A percentile compares a stretch with the other conserved stretches of the same genome.
phyloP scores from a whole-genome alignment of 345 rosid species.

The Sisymbrium altissimum region DNA sequence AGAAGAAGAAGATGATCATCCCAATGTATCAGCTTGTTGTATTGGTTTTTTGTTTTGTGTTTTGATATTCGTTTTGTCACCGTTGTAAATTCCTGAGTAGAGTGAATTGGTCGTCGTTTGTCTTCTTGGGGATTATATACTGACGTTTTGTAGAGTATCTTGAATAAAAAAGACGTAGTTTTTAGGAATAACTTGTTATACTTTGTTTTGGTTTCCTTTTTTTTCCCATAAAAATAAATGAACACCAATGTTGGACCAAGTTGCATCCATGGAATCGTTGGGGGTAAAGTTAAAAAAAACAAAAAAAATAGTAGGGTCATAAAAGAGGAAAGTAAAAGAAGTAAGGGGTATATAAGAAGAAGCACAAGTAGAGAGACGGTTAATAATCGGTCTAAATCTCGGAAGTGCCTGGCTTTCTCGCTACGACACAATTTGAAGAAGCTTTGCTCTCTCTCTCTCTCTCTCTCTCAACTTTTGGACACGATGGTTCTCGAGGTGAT shows the following conservation, averaged over 20 bases:
- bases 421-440: constrained; percentile 15
- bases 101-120: constrained; percentile 2
- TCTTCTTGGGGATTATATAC: constrained; percentile 5
- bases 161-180: background rate
- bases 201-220: too few relatives aligned
- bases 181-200: background rate
- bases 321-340: background rate
- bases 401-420: constrained; percentile 25
- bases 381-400: constrained; percentile 15
- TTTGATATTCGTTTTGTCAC: constrained; percentile 2
- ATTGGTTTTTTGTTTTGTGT: background rate
- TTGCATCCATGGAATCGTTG: background rate
- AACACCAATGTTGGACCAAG: background rate
- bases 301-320: background rate
- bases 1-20: constrained; percentile 3
- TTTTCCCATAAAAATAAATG: too few relatives aligned
- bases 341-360: background rate
- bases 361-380: background rate
- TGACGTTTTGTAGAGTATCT: background rate
- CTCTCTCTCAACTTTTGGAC: constrained; percentile 6
- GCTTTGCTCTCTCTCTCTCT: constrained; percentile 13
- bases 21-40: constrained; percentile 11
- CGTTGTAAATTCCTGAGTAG: constrained; percentile 29
- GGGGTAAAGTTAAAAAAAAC: background rate
- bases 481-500: constrained; percentile 77